Evolutionary conservation across 768 basidiomycete species (phyloP), one percentile per base, ranked within the genome.

Genomic region (Sporobolomyces pararoseus): DNA sequence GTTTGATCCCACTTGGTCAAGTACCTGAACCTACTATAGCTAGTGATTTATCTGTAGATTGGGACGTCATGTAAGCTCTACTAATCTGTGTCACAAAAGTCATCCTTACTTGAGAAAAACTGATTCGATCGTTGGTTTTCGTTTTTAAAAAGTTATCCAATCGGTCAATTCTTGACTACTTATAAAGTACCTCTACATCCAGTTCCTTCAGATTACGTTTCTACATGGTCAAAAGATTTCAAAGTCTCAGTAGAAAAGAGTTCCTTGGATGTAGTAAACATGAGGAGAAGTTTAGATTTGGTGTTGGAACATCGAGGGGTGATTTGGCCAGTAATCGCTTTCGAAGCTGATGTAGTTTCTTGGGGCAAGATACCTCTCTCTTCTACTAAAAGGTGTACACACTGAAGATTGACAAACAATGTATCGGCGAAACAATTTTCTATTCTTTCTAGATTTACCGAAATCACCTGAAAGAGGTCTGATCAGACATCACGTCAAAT

Each of bases 291-390:
- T 67, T 76, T 95, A 53, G 88, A 85, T 7, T 77, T 94, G n/a
- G 79, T 82, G 54, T 82, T 94, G 39, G 80, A 84, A 32, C 90
- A 94, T 78, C 89, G 89, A 1, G 88, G 86, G 4, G 81, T 94
- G 51, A 93, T 92, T 91, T 91, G 92, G 64, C 49, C 75, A 86
- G 91, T 89, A 6, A 84, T 98, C 63, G 89, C 92, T 0, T 96
- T 98, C 76, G 89, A 94, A 57, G 94, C 91, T 0, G 88, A 94
- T 68, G 90, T 97, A 19, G 79, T 94, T 12, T 80, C 84, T 62
- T 97, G 94, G 94, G 86, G 59, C 50, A 16, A 85, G 21, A 82
- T 93, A 19, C 21, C n/a, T n/a, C 42, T 4, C 31, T 31, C 31
- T 17, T n/a, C 17, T 14, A 47, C 16, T 27, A 19, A 7, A 42